These are phyloP conservation scores for Angophora floribunda DNA, from an alignment of 345 rosid genomes.

Conservation along the genomic window DNA sequence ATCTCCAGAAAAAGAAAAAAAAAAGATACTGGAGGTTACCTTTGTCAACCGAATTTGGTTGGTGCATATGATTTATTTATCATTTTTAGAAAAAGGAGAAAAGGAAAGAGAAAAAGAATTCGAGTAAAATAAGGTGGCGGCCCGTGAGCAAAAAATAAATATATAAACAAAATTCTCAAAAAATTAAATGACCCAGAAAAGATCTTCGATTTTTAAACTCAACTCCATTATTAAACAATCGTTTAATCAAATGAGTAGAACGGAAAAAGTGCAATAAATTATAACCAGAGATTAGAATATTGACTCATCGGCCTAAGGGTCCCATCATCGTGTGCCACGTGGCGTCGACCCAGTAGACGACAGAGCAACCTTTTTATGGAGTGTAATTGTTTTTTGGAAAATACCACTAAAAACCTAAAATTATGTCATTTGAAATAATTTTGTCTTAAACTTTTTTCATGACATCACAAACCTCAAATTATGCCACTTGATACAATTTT, in stretches of 20 bases:
- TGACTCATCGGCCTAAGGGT: background rate
- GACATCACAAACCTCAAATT: too few species aligned
- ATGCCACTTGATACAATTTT: too few species aligned
- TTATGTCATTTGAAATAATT: too few species aligned
- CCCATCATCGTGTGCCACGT: background rate
- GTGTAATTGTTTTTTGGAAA: background rate
- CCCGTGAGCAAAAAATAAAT: background rate
- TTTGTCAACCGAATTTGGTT: background rate
- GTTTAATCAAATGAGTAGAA: background rate
- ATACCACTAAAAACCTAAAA: too few species aligned
- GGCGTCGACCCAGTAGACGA: background rate
- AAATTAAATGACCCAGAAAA: background rate
- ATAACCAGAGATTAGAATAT: background rate
- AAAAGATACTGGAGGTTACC: background rate
- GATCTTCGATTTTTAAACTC: background rate
- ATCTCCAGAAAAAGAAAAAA: background rate
- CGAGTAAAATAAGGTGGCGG: background rate
- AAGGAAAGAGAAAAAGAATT: background rate
- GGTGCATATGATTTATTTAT: background rate
- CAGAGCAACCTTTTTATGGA: background rate
- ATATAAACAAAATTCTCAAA: background rate
- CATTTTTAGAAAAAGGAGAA: background rate
- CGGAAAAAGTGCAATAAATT: background rate
- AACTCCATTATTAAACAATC: background rate
- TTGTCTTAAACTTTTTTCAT: too few species aligned